Conservation (phyloP, 2,329 filamentous ascomycete species). For the Aureobasidium leucospermi region DNA sequence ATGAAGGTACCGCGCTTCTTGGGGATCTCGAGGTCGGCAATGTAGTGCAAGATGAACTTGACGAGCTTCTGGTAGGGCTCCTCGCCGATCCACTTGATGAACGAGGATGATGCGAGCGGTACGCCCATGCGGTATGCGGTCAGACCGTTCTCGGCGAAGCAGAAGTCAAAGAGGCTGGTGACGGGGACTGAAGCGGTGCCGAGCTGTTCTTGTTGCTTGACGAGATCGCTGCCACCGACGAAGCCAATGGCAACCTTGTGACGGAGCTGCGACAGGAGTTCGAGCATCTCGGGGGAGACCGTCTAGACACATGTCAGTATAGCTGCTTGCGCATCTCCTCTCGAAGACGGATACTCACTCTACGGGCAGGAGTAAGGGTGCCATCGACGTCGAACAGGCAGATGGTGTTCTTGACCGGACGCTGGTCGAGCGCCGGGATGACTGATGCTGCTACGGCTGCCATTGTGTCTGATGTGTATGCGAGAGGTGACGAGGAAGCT, state of each 20-base stretch:
- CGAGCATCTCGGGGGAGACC: slow-evolving; percentile 74
- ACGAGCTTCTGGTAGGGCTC: slow-evolving; percentile 72
- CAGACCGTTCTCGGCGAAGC: slow-evolving; percentile 94
- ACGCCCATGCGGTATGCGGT: slow-evolving; percentile 80
- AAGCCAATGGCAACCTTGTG: slow-evolving; percentile 84
- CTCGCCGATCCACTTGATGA: slow-evolving; percentile 90
- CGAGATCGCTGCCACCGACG: slow-evolving; percentile 86
- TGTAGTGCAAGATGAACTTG: slow-evolving; percentile 70
- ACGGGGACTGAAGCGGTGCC: slow-evolving; percentile 63
- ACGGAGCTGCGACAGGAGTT: slow-evolving; percentile 70
- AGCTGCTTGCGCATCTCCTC: neutral
- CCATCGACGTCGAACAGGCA: slow-evolving; percentile 94
- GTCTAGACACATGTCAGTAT: slow-evolving; percentile 36
- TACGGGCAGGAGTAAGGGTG: slow-evolving; percentile 77
- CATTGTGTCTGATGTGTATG: slow-evolving; percentile 12
- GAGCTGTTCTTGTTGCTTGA: slow-evolving; percentile 94
- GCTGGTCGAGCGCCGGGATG: slow-evolving; percentile 71
- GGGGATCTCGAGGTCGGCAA: slow-evolving; percentile 76
- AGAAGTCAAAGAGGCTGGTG: slow-evolving; percentile 88
- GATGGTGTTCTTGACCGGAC: slow-evolving; percentile 87
- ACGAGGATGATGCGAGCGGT: slow-evolving; percentile 68
- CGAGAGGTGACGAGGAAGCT: neutral
- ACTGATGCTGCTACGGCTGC: slow-evolving; percentile 36
- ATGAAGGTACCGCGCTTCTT: slow-evolving; percentile 78
- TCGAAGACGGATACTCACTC: slow-evolving; percentile 44